These are phyloP conservation scores for Lepraria neglecta DNA, from an alignment of 495 filamentous ascomycete genomes.

Conservation along the genomic window DNA sequence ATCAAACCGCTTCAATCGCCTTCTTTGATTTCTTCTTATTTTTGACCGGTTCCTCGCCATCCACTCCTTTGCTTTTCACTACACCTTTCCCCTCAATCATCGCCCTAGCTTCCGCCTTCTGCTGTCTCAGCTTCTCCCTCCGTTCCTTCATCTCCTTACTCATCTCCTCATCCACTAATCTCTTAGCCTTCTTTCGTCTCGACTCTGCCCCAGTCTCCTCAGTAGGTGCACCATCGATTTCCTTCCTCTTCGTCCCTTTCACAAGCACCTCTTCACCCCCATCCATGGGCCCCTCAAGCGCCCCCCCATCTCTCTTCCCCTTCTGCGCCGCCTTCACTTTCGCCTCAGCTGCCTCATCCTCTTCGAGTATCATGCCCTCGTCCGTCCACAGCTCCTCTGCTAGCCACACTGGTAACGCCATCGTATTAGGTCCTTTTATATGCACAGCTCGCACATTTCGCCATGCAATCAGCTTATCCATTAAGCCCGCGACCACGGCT, in stretches of 20 bases:
- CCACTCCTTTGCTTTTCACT: background rate
- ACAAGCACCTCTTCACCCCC: constrained; percentile 28
- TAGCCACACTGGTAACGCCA: constrained; percentile 85
- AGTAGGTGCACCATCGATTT: constrained; percentile 29
- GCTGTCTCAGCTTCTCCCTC: constrained; percentile 53
- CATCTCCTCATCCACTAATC: constrained; percentile 38
- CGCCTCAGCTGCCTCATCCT: constrained; percentile 42
- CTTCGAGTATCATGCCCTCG: constrained; percentile 67
- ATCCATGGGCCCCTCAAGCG: constrained; percentile 4
- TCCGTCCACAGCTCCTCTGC: constrained; percentile 85
- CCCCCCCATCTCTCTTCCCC: constrained; percentile 61
- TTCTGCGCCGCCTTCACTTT: constrained; percentile 49
- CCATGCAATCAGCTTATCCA: constrained; percentile 78
- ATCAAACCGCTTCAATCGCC: constrained; percentile 5
- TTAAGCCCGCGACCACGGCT: constrained; percentile 59
- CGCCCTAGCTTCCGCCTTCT: constrained; percentile 41
- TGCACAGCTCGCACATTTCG: constrained; percentile 73
- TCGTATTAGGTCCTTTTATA: constrained; percentile 80
- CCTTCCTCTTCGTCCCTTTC: constrained; percentile 48
- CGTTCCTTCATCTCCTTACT: constrained; percentile 48
- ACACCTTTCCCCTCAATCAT: background rate
- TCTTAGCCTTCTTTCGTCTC: constrained; percentile 39
- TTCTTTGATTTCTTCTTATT: constrained; percentile 11
- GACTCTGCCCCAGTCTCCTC: constrained; percentile 29
- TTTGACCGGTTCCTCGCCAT: background rate